Evolutionary conservation across 768 basidiomycete genomes (phyloP), one percentile per base, ranked within the genome.

Genomic region (Rhodocollybia butyracea): DNA sequence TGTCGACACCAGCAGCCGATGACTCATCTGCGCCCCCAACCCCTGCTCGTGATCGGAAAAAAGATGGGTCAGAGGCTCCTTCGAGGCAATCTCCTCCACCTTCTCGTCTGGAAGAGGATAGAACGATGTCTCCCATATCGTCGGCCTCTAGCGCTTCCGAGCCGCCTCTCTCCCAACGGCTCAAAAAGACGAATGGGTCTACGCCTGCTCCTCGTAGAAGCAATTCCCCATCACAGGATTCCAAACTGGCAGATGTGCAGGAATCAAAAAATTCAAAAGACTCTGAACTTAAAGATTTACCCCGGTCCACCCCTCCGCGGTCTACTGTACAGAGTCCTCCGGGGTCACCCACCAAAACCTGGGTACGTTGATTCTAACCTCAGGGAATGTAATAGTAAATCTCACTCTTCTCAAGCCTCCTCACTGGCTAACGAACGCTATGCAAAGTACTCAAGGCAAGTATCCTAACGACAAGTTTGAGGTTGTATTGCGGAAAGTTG

Each of bases 401-500:
- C 31, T 47, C 29, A 34, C 17, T 57, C 56, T 65, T 58, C 42
- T 59, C 40, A 57, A 84, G 74, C 80, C 79, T 19, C 92, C 92
- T 0, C 64, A 72, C 19, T 95, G 94, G 91, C 74, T 94, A 38
- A 71, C 76, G n/a, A 62, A 62, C 21, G 85, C 89, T n/a, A 80
- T 89, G 64, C 77, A 80, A 46, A 75, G 73, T 1, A 82, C 94
- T 78, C 84, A 87, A 63, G 68, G 73, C 8, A 82, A 78, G 69
- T 95, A 91, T 65, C 85, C 87, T 2, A 80, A 90, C 58, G 95
- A 98, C 68, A 82, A 68, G 57, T 95, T 98, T 61, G 88, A 91
- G 61, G 82, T 89, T 17, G 83, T 90, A 30, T 71, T 84, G 31
- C 80, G 83, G 29, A 87, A 83, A 63, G 72, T 79, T 6, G 75